Percentiles rank a stretch among this genome's conserved stretches.
phyloP scores from a whole-genome alignment of 2,329 filamentous ascomycete species.

The Cordyceps javanica region DNA sequence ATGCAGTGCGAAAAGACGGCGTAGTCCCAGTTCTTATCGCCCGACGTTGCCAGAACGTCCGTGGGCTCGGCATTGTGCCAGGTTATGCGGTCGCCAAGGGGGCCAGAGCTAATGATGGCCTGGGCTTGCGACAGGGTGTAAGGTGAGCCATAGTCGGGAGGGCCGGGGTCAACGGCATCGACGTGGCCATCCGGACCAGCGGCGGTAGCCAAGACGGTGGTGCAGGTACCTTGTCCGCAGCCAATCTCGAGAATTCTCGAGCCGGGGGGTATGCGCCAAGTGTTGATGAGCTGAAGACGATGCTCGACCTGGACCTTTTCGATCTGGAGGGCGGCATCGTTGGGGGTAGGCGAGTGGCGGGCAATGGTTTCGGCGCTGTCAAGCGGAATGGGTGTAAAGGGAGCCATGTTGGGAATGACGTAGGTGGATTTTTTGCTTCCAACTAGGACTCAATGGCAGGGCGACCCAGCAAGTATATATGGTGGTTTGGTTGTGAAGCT shows the following conservation, averaged over 20 bases:
- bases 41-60: conserved; percentile 26
- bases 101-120: conserved; percentile 31
- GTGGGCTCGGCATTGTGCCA: conserved; percentile 35
- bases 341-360: conserved; percentile 8
- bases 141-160: conserved; percentile 42
- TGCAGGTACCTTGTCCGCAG: conserved; percentile 55
- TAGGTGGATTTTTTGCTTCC: neutral
- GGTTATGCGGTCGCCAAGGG: conserved; percentile 35
- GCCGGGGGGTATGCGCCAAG: conserved; percentile 31
- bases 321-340: conserved; percentile 12
- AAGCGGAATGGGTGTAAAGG: conserved; percentile 9
- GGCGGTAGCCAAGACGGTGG: conserved; percentile 43
- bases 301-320: conserved; percentile 26
- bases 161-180: conserved; percentile 47
- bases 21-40: conserved; percentile 32
- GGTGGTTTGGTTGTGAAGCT: neutral
- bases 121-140: conserved; percentile 45
- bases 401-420: conserved; percentile 2
- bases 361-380: conserved; percentile 6
- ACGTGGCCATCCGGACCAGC: conserved; percentile 39
- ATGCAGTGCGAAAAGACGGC: conserved; percentile 44
- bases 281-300: conserved; percentile 28
- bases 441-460: neutral
- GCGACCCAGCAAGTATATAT: neutral
- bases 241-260: conserved; percentile 49